These are phyloP conservation scores for Picea engelmannii DNA, from an alignment of 83 land plant genomes.

Conservation along the genomic window DNA sequence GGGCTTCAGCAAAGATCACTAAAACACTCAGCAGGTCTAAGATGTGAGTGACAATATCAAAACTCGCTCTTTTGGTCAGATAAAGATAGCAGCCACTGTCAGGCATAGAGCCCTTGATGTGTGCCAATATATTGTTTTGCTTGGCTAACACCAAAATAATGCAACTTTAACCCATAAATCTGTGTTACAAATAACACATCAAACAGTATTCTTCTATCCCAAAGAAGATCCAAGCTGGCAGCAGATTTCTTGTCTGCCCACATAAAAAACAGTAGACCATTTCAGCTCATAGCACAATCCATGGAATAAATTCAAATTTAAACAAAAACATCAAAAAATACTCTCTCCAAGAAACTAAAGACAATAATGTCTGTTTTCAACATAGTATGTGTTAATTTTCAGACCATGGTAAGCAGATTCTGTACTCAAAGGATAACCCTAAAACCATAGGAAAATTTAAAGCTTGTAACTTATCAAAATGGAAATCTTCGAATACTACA, in stretches of 20 bases:
- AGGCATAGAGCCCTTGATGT: not conserved
- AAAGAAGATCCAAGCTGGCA: not conserved
- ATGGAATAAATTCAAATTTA: not conserved
- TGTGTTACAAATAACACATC: constrained; percentile 1
- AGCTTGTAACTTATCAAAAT: too few species aligned
- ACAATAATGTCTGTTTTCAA: not conserved
- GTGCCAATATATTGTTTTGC: not conserved
- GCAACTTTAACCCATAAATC: not conserved
- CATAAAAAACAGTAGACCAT: not conserved
- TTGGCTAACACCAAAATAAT: not conserved
- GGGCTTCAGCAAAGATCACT: not conserved
- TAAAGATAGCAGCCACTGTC: not conserved
- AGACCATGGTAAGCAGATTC: too few species aligned
- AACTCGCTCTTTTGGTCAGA: not conserved
- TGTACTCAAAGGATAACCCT: too few species aligned
- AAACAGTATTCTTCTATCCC: not conserved
- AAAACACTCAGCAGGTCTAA: not conserved
- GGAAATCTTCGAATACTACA: too few species aligned
- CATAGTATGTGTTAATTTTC: too few species aligned
- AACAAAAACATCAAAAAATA: not conserved
- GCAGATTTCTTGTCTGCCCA: not conserved
- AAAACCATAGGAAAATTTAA: too few species aligned
- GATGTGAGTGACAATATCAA: not conserved
- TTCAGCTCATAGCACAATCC: not conserved
- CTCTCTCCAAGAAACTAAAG: not conserved